Percentiles rank a stretch among this genome's conserved stretches.
These are phyloP conservation scores for Tetracladium setigerum DNA, from an alignment of 495 filamentous ascomycete species.

Conservation along the genomic window DNA sequence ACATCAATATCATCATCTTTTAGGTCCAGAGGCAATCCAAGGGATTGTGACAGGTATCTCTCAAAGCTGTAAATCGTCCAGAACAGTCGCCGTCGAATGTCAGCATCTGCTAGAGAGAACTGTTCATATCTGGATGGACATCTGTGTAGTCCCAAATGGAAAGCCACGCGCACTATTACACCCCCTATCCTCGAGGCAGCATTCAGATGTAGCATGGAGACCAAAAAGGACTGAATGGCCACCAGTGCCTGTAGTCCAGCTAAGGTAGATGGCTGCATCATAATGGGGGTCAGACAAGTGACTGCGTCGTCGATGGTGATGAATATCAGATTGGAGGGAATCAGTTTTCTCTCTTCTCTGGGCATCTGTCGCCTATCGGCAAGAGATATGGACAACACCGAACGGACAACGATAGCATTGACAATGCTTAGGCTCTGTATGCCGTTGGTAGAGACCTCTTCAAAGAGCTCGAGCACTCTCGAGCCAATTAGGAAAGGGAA, in stretches of 20 bases:
- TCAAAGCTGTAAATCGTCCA: slow-evolving; percentile 46
- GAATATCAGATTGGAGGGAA: slow-evolving; percentile 31
- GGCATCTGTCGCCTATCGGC: slow-evolving; percentile 8
- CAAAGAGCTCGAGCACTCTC: slow-evolving; percentile 30
- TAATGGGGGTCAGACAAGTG: slow-evolving; percentile 27
- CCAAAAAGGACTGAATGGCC: slow-evolving; percentile 35
- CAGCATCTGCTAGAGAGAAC: slow-evolving; percentile 29
- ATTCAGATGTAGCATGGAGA: slow-evolving; percentile 39
- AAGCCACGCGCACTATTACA: slow-evolving; percentile 37
- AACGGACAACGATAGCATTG: slow-evolving; percentile 34
- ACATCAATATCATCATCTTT: slow-evolving; percentile 46
- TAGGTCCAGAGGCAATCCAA: slow-evolving; percentile 42
- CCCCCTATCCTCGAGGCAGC: slow-evolving; percentile 41
- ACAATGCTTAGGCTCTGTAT: slow-evolving; percentile 15
- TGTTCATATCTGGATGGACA: slow-evolving; percentile 36
- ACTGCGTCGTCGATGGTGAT: slow-evolving; percentile 28
- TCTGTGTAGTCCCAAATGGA: slow-evolving; percentile 41
- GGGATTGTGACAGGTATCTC: slow-evolving; percentile 38
- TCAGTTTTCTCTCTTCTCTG: neutral
- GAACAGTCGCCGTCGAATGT: slow-evolving; percentile 37
- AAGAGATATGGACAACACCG: slow-evolving; percentile 36
- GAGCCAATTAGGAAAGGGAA: slow-evolving; percentile 41
- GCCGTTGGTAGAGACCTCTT: slow-evolving; percentile 22
- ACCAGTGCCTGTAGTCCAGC: slow-evolving; percentile 36
- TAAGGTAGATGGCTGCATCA: slow-evolving; percentile 32